phyloP scores from a whole-genome alignment of 331 rosid genomes.

The Malus hybrid region DNA sequence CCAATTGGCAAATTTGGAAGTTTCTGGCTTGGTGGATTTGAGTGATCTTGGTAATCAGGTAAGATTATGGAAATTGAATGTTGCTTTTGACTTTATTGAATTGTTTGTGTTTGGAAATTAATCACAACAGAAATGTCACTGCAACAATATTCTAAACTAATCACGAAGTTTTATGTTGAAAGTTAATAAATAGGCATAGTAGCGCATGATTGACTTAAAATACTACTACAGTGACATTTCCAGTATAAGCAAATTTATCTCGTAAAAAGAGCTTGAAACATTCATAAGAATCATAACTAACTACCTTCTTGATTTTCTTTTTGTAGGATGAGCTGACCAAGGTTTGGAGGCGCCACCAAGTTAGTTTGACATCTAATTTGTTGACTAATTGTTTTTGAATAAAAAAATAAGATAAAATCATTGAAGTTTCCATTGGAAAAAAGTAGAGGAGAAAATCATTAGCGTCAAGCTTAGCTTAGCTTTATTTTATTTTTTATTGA shows the following conservation, averaged over 20 bases:
- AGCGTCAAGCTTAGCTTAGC: neutral
- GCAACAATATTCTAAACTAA: too few species aligned
- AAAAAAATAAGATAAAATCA: neutral
- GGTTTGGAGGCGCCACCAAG: slow-evolving; percentile 8
- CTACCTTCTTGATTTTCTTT: slow-evolving; percentile 4
- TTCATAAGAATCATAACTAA: neutral
- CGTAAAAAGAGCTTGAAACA: neutral
- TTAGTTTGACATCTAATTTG: slow-evolving; percentile 4
- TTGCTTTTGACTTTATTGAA: neutral
- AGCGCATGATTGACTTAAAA: too few species aligned
- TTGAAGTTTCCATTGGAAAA: neutral
- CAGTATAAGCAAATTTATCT: too few species aligned
- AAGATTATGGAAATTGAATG: neutral
- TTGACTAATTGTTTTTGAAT: neutral
- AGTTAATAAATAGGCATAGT: too few species aligned
- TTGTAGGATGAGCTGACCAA: slow-evolving; percentile 24
- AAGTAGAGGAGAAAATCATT: slow-evolving; percentile 12
- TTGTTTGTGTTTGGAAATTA: neutral
- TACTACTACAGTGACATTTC: too few species aligned
- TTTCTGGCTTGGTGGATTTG: neutral
- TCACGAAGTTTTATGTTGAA: too few species aligned
- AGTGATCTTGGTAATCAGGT: slow-evolving; percentile 1
- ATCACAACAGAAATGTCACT: too few species aligned
- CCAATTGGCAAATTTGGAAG: slow-evolving; percentile 14
- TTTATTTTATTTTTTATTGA: neutral